Conservation (phyloP, 75 land plant genomes). For the Sequoiadendron giganteum region DNA sequence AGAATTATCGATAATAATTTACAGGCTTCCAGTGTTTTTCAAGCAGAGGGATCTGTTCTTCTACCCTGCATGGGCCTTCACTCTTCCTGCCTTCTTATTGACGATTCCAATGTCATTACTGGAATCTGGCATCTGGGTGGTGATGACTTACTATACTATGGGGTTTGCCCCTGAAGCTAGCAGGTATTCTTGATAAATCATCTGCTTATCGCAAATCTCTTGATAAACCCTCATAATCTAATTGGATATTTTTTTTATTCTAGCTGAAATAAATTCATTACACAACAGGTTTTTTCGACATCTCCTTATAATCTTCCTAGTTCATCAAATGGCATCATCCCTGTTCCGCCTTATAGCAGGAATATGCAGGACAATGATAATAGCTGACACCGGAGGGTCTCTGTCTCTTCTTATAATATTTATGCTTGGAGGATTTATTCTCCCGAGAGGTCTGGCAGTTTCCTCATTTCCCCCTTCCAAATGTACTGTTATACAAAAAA, state of each 20-base stretch:
- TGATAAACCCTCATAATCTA: no score
- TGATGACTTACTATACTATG: conserved; percentile 69
- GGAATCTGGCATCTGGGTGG: conserved; percentile 71
- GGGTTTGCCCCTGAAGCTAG: conserved; percentile 84
- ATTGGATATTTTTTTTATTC: neutral
- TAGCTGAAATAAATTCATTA: neutral
- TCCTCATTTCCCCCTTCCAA: neutral
- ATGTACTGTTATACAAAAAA: neutral
- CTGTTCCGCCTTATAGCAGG: conserved; percentile 78
- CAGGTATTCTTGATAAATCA: conserved; percentile 40
- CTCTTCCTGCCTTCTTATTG: conserved; percentile 55
- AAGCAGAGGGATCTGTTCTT: conserved; percentile 88
- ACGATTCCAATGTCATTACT: conserved; percentile 61
- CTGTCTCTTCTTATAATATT: conserved; percentile 66
- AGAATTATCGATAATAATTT: conserved; percentile 64
- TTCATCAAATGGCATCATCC: conserved; percentile 86
- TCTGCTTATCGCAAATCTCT: neutral
- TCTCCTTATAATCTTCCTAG: conserved; percentile 55
- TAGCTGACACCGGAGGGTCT: conserved; percentile 87
- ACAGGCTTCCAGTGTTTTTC: conserved; percentile 81
- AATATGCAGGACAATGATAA: conserved; percentile 69
- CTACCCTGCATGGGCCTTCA: conserved; percentile 84
- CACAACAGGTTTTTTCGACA: conserved; percentile 80
- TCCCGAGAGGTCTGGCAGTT: conserved; percentile 52
- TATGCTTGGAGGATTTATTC: conserved; percentile 85